Evolutionary conservation across 169 alveolate species (phyloP), one percentile per base, ranked within the genome.

Genomic region (Plasmodium ovale): DNA sequence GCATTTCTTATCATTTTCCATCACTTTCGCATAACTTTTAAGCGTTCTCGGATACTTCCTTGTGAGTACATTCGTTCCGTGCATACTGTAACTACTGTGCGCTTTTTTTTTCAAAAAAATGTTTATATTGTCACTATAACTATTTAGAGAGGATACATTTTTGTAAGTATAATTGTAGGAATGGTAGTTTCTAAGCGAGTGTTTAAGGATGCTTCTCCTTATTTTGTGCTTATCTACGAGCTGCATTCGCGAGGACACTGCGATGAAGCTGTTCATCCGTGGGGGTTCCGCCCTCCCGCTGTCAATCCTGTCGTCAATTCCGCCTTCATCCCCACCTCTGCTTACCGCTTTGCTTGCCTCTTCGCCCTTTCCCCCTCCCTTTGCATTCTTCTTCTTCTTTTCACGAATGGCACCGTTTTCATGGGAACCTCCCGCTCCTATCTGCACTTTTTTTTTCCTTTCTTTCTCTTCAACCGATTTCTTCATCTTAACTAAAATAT

Each of bases 381-480:
- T 5, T 27, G 6, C 23, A 60, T n/a, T 53, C 16, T 53, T 60
- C 31, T 59, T 51, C 12, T 42, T 23, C 12, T 27, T 42, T 14
- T 21, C n/a, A n/a, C n/a, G n/a, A n/a, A n/a, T 62, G 0, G 29
- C 25, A 2, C 69, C 21, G 14, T 6, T 35, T 0, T 33, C 58
- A 0, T 3, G 2, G 58, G 5, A 6, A 3, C 7, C 59, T 54
- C 27, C 35, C 1, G 10, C 21, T 37, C 3, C 35, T 33, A 27
- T 59, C 31, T 31, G 14, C 29, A 51, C 21, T 31, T 42, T 42
- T 27, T 39, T 42, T 6, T 27, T 69, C 54, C 3, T 53, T 53
- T 74, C 60, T 53, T 74, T 77, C 31, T 67, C 35, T 9, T 60
- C 31, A 31, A 59, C 77, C 0, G 74, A 60, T 35, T 77, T 53